Evolutionary conservation across 2,329 filamentous ascomycete genomes (phyloP), one percentile per base, ranked within the genome.

Genomic region (Pseudofabraea citricarpa): DNA sequence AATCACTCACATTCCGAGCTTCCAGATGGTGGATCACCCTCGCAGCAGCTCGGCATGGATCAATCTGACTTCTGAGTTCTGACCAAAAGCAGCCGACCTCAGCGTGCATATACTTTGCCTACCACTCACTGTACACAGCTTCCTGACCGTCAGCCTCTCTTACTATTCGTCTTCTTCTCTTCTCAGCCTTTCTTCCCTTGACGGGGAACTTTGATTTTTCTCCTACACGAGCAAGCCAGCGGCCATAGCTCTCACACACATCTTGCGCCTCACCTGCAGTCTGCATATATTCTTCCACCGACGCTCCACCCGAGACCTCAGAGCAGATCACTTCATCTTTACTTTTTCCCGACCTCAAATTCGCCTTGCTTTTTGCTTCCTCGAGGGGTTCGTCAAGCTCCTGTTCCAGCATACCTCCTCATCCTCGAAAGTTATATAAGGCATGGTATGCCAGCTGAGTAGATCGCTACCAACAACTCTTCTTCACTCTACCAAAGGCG

Each of bases 21-120:
- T 42, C 43, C 40, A 46, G 52, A 50, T 53, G 49, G 52, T 53
- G 51, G 53, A 54, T 54, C 50, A 48, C 33, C 53, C 48, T 53
- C 50, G 52, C 53, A 56, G 48, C 51, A 31, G 13, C 27, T n/a
- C 3, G 6, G 41, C 43, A 35, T 41, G 26, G n/a, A n/a, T n/a
- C n/a, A n/a, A n/a, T n/a, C n/a, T n/a, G n/a, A n/a, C 29, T 45
- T 24, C 46, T 45, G 36, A 38, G 45, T 48, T 46, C 46, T 44
- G 38, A 37, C 43, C 33, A 38, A 31, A 5, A 31, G n/a, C n/a
- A n/a, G n/a, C n/a, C n/a, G n/a, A n/a, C n/a, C n/a, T n/a, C n/a
- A n/a, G n/a, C n/a, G n/a, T n/a, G n/a, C n/a, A n/a, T n/a, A n/a
- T n/a, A n/a, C n/a, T n/a, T n/a, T n/a, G n/a, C n/a, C n/a, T n/a